phyloP scores from a whole-genome alignment of 148 eudicot species.

The Chenopodium quinoa region DNA sequence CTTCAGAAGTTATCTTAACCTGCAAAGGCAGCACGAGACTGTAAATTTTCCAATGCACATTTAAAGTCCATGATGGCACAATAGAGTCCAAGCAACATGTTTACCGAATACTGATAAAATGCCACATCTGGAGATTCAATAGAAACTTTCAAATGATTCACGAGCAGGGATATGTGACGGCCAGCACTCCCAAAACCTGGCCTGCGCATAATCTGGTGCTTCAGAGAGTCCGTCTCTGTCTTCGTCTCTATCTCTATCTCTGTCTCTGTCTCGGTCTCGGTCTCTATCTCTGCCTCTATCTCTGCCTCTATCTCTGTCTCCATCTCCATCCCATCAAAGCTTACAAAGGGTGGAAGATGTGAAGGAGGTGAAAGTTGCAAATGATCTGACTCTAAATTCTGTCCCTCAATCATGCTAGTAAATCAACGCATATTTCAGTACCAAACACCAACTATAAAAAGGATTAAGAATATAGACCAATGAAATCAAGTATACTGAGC shows the following conservation, averaged over 20 bases:
- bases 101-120: slow-evolving; percentile 72
- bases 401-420: slow-evolving; percentile 41
- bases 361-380: slow-evolving; percentile 39
- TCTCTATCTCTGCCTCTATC: too few species aligned
- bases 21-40: slow-evolving; percentile 31
- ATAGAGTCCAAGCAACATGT: slow-evolving; percentile 2
- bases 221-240: slow-evolving; percentile 24
- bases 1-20: slow-evolving; percentile 64
- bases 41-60: slow-evolving; percentile 1
- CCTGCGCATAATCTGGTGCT: slow-evolving; percentile 53
- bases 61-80: neutral
- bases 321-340: slow-evolving; percentile 25
- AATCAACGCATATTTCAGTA: slow-evolving; percentile 16
- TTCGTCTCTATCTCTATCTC: too few species aligned
- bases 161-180: slow-evolving; percentile 43
- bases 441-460: neutral
- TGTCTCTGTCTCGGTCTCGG: too few species aligned
- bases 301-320: too few species aligned
- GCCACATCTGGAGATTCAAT: slow-evolving; percentile 38
- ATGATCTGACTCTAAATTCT: slow-evolving; percentile 27
- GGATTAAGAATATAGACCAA: neutral
- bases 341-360: slow-evolving; percentile 30
- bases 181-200: slow-evolving; percentile 75
- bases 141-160: slow-evolving; percentile 74
- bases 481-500: neutral